Percentiles rank a stretch among this genome's conserved stretches.
Conservation (phyloP, 2,329 filamentous ascomycete genomes). For the Pseudogymnoascus pannorum region DNA sequence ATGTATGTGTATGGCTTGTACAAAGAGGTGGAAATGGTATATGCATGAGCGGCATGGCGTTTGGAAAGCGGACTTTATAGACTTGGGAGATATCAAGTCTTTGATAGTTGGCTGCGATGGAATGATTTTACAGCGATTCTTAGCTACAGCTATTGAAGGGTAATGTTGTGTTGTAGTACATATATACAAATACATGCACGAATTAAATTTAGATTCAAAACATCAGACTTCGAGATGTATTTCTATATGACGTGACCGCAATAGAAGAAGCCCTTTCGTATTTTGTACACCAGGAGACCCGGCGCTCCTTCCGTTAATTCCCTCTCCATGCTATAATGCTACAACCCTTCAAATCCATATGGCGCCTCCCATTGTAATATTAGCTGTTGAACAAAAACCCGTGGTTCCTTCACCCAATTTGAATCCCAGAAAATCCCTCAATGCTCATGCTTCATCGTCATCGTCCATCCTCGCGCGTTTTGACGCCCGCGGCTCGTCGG, state of each 20-base stretch:
- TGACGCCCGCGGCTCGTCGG: constrained; percentile 46
- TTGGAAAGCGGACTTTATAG: constrained; percentile 4
- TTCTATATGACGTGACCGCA: neutral
- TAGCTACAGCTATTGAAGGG: neutral
- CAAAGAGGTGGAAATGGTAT: constrained; percentile 6
- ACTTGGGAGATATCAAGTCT: neutral
- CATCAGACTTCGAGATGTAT: neutral
- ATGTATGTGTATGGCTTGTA: constrained; percentile 8
- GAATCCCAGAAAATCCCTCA: neutral
- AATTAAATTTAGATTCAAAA: constrained; percentile 1
- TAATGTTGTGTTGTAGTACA: neutral
- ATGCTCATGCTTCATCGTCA: constrained; percentile 45
- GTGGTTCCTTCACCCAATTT: neutral
- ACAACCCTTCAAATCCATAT: neutral
- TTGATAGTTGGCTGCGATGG: constrained; percentile 1
- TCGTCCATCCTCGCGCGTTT: constrained; percentile 77
- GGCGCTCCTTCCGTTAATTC: neutral
- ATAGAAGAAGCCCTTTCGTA: neutral
- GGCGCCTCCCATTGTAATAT: constrained; percentile 2
- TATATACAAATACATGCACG: neutral
- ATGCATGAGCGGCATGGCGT: constrained; percentile 8
- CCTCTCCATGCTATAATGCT: constrained; percentile 1
- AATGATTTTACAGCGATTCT: constrained; percentile 7
- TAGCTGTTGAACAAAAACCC: neutral
- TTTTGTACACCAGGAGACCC: neutral